Percentiles rank a stretch among this genome's conserved stretches.
These are phyloP conservation scores for Angomonas deanei DNA, from an alignment of 208 protist species.

Conservation along the genomic window DNA sequence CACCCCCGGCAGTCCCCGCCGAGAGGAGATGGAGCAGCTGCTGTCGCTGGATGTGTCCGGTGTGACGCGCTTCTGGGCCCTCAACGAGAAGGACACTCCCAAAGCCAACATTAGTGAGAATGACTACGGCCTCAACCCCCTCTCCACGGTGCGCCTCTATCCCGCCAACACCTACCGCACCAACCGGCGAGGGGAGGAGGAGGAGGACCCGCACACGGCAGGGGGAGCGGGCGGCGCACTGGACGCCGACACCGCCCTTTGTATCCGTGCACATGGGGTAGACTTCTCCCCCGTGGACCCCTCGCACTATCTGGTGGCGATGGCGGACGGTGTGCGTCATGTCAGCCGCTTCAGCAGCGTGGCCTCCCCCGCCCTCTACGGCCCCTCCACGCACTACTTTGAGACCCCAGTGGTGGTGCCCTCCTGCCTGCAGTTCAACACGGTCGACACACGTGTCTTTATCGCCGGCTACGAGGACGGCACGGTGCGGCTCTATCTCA, in stretches of 20 bases:
- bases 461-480: constrained; percentile 79
- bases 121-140: constrained; percentile 62
- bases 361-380: constrained; percentile 60
- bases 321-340: constrained; percentile 48
- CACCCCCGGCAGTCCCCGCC: constrained; percentile 25
- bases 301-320: constrained; percentile 59
- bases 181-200: not conserved
- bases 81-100: constrained; percentile 43
- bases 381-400: constrained; percentile 30
- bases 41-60: constrained; percentile 58
- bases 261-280: constrained; percentile 18
- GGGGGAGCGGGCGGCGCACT: not conserved
- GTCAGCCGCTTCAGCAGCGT: constrained; percentile 65
- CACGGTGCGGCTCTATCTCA: constrained; percentile 59
- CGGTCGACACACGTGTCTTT: constrained; percentile 56
- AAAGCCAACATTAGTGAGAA: constrained; percentile 31
- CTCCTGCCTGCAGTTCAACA: constrained; percentile 54
- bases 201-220: not conserved
- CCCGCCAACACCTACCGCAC: constrained; percentile 18
- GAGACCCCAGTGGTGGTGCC: constrained; percentile 30
- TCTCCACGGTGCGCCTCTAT: constrained; percentile 44
- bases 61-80: constrained; percentile 55
- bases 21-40: constrained; percentile 65
- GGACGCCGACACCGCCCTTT: not conserved
- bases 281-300: constrained; percentile 63